phyloP scores from a whole-genome alignment of 2,329 filamentous ascomycete genomes.

The Canariomyces notabilis region DNA sequence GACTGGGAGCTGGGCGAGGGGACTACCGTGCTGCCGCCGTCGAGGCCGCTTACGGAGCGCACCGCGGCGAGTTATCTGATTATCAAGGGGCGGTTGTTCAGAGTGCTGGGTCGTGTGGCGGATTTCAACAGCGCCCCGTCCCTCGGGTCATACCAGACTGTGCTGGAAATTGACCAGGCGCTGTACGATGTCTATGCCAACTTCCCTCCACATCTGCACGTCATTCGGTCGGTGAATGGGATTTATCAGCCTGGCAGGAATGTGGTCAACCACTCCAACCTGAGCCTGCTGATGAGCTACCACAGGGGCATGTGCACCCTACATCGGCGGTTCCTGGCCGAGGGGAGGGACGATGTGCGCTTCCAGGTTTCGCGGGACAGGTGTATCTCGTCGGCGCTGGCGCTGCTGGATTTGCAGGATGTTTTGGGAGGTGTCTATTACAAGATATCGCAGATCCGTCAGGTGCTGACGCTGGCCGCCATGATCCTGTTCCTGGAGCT shows the following conservation, averaged over 20 bases:
- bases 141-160: slow-evolving; percentile 17
- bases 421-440: too few relatives aligned
- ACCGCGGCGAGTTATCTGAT: slow-evolving; percentile 49
- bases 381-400: slow-evolving; percentile 27
- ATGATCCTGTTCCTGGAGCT: too few relatives aligned
- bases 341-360: slow-evolving; percentile 7
- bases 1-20: slow-evolving; percentile 49
- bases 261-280: slow-evolving; percentile 39
- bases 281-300: slow-evolving; percentile 46
- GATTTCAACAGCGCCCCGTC: slow-evolving; percentile 29
- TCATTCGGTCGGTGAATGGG: background rate
- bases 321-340: slow-evolving; percentile 44
- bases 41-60: slow-evolving; percentile 42
- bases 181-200: slow-evolving; percentile 26
- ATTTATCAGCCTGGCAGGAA: slow-evolving; percentile 9
- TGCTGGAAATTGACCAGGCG: slow-evolving; percentile 36
- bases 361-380: slow-evolving; percentile 21
- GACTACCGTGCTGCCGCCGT: slow-evolving; percentile 42
- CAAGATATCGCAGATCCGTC: too few relatives aligned
- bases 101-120: slow-evolving; percentile 44
- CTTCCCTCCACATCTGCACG: slow-evolving; percentile 23
- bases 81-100: slow-evolving; percentile 44
- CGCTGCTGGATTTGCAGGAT: too few relatives aligned
- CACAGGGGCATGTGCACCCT: slow-evolving; percentile 46
- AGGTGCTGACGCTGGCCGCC: too few relatives aligned